These are phyloP conservation scores for Globisporangium nagaii DNA, from an alignment of 352 stramenopile species.

Conservation along the genomic window DNA sequence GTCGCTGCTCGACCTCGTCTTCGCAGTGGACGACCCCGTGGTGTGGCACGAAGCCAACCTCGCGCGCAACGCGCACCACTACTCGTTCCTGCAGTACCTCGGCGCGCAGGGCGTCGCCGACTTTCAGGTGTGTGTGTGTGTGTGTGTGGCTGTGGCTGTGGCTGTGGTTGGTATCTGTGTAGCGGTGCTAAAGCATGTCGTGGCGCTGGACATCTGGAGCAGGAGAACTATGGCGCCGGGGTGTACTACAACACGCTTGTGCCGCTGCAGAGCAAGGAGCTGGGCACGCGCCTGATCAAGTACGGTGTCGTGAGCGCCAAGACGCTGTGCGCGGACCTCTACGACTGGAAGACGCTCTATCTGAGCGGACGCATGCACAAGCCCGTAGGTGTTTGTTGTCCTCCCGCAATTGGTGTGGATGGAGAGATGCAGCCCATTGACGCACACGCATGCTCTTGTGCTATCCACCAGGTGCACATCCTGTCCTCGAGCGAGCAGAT, in stretches of 20 bases:
- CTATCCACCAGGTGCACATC: constrained; percentile 46
- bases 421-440: constrained; percentile 1
- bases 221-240: constrained; percentile 72
- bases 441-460: neutral
- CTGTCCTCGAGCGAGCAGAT: constrained; percentile 43
- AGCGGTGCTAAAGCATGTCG: too few relatives aligned
- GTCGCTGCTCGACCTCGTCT: constrained; percentile 87
- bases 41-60: constrained; percentile 83
- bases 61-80: constrained; percentile 64
- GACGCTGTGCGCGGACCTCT: constrained; percentile 70
- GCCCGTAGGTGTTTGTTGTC: constrained; percentile 38
- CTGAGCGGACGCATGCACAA: constrained; percentile 86
- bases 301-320: constrained; percentile 86
- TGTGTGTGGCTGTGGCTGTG: neutral
- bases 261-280: constrained; percentile 40
- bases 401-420: neutral
- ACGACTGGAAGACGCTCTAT: constrained; percentile 82
- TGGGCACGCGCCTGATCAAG: constrained; percentile 78
- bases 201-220: neutral
- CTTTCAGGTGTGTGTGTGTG: constrained; percentile 34
- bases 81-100: constrained; percentile 75
- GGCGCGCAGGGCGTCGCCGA: constrained; percentile 45
- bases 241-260: constrained; percentile 88
- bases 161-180: neutral
- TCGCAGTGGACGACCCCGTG: constrained; percentile 77